Base-by-base conservation (phyloP, 164 flowering plant genomes). In the Aristolochia contorta region DNA sequence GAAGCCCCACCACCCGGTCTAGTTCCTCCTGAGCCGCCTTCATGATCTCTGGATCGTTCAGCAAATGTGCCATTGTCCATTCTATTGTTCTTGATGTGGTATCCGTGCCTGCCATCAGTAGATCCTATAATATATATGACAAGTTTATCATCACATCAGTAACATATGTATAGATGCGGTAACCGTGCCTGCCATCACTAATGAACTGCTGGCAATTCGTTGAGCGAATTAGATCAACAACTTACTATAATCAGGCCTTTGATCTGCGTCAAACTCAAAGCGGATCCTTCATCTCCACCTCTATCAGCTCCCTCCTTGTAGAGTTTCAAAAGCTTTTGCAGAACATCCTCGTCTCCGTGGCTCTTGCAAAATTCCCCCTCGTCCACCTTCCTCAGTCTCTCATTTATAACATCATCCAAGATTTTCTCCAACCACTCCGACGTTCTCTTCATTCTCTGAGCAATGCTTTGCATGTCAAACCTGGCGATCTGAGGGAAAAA, bases 181-280 rank as follows among this genome's bases (percentile, higher is more conserved):
- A n/a, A n/a, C n/a, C n/a, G n/a, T n/a, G n/a, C n/a, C n/a, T n/a
- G n/a, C n/a, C n/a, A n/a, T n/a, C n/a, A n/a, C n/a, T n/a, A n/a
- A n/a, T n/a, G n/a, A n/a, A n/a, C n/a, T n/a, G n/a, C n/a, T n/a
- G n/a, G n/a, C n/a, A n/a, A n/a, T n/a, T n/a, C n/a, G n/a, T n/a
- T n/a, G n/a, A n/a, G n/a, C n/a, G n/a, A n/a, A n/a, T n/a, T n/a
- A n/a, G n/a, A n/a, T n/a, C n/a, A n/a, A n/a, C n/a, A n/a, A n/a
- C n/a, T 13, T 71, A 77, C 83, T 78, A 77, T 57, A 25, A 77
- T 63, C 54, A 80, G 30, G 47, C 76, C 74, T 57, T 74, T 80
- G 59, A 77, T 19, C 32, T 77, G 71, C 14, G 68, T 75, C n/a
- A 80, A 25, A 3, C 80, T 76, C 2, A n/a, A n/a, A n/a, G n/a